Percentiles rank a stretch among this genome's conserved stretches.
These are phyloP conservation scores for Clathrospora elynae DNA, from an alignment of 2,329 filamentous ascomycete species.

Conservation along the genomic window DNA sequence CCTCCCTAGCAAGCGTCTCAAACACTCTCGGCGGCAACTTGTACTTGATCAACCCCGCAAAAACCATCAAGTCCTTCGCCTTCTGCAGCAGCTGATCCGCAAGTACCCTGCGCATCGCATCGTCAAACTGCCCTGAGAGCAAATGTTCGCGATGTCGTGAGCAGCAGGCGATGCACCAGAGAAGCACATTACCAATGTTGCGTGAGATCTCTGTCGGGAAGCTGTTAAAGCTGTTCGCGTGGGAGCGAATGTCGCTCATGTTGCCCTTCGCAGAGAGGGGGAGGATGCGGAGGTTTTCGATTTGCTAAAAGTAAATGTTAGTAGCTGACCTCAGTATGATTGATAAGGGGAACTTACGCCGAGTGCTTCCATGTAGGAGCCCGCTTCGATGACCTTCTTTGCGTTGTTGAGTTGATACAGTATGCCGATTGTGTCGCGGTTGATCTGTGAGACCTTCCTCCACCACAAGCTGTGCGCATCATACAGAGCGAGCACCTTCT, in stretches of 20 bases:
- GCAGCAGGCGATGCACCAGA: conserved; percentile 92
- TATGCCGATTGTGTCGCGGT: conserved; percentile 63
- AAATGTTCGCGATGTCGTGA: conserved; percentile 72
- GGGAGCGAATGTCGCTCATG: conserved; percentile 76
- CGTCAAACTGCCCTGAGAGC: conserved; percentile 73
- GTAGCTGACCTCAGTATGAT: neutral
- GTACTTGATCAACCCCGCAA: conserved; percentile 90
- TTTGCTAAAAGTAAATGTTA: conserved; percentile 60
- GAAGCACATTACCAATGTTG: conserved; percentile 86
- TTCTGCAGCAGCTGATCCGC: conserved; percentile 76
- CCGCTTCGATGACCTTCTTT: conserved; percentile 63
- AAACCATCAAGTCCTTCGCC: conserved; percentile 89
- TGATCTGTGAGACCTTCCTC: conserved; percentile 62
- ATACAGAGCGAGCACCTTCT: conserved; percentile 68
- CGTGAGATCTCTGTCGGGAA: conserved; percentile 81
- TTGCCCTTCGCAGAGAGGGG: conserved; percentile 77
- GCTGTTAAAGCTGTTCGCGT: conserved; percentile 78
- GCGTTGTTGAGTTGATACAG: conserved; percentile 66
- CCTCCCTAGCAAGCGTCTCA: conserved; percentile 83
- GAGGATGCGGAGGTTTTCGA: conserved; percentile 75
- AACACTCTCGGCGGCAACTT: conserved; percentile 85
- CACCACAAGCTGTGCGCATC: conserved; percentile 64
- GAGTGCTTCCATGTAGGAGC: conserved; percentile 65
- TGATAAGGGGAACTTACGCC: conserved; percentile 62
- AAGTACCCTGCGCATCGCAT: conserved; percentile 58